Percentiles rank a stretch among this genome's conserved stretches.
Evolutionary conservation across 306 rosid species (phyloP).

Genomic region (Trifolium fragiferum): DNA sequence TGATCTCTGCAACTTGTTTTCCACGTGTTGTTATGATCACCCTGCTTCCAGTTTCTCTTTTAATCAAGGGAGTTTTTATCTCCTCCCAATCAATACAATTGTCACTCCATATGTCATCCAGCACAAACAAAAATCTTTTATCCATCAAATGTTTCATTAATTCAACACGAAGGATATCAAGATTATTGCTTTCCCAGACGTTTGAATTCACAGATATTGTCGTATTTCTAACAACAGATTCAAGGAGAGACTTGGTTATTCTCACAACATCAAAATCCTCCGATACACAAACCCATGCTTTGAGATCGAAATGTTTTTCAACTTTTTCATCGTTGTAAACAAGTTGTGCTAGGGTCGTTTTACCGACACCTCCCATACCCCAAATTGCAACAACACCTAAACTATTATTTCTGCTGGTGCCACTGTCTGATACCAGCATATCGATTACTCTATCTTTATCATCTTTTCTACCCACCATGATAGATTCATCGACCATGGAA

Average conservation of each 20-base stretch:
- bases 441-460: background rate
- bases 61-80: background rate
- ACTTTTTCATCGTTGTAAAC: background rate
- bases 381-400: conserved; percentile 33
- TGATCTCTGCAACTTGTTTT: conserved; percentile 44
- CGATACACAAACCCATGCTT: conserved; percentile 3
- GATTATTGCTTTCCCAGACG: background rate
- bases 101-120: conserved; percentile 1
- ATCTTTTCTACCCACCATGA: conserved; percentile 5
- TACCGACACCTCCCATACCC: conserved; percentile 18
- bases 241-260: background rate
- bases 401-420: background rate
- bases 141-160: background rate
- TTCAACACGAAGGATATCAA: background rate
- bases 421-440: background rate
- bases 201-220: no score
- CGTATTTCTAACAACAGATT: background rate
- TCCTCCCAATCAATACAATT: background rate
- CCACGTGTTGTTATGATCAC: conserved; percentile 33
- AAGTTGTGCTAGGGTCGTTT: conserved; percentile 23
- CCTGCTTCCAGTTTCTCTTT: background rate
- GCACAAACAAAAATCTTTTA: background rate
- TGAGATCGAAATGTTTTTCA: background rate
- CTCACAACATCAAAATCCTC: conserved; percentile 1
- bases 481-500: background rate